Base-by-base conservation (phyloP, 1,139 yeast genomes). In the Candida sojae region DNA sequence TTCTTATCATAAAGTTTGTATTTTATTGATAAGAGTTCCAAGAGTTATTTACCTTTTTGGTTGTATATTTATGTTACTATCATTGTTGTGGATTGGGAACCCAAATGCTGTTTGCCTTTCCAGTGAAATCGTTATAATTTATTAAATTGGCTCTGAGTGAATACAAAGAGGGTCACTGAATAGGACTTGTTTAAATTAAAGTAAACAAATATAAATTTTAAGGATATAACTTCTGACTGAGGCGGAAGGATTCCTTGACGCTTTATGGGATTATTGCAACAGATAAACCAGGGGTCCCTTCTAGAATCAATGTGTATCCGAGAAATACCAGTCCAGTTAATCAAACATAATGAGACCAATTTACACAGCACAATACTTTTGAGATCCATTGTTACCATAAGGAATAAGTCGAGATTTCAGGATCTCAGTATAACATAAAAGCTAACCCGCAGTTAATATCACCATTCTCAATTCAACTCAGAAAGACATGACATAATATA, bases 361-460 rank as follows among this genome's bases (percentile, higher is more conserved):
- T 81, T 56, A 61, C 67, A 49, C 92, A 93, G 2, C 70, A 77
- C 48, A 88, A 90, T 66, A 83, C 96, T 0, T 68, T 92, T 29
- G 96, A 92, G 63, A 91, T 93, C 72, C 98, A 92, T 66, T 93
- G 90, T 75, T 92, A 90, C 67, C 82, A 96, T 37, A 98, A 96
- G 2, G 98, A 92, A 70, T 98, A 92, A 73, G 92, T 90, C 50
- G 98, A 97, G 0, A 73, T 90, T 49, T 73, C 88, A 47, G 99
- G 98, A 0, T 89, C 97, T 5, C 79, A 82, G 55, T 96, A 89
- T 52, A 81, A 92, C 9, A 88, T 65, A 68, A 79, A 17, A 67
- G 73, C 29, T 88, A 87, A 60, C 65, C 75, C 25, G 59, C 63
- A 10, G 56, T 67, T 2, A 72, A 73, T 38, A 76, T 71, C 48